Percentiles rank a stretch among this genome's conserved stretches.
Evolutionary conservation across 2,329 filamentous ascomycete genomes (phyloP).

Genomic region (Aspergillus hiratsukae): DNA sequence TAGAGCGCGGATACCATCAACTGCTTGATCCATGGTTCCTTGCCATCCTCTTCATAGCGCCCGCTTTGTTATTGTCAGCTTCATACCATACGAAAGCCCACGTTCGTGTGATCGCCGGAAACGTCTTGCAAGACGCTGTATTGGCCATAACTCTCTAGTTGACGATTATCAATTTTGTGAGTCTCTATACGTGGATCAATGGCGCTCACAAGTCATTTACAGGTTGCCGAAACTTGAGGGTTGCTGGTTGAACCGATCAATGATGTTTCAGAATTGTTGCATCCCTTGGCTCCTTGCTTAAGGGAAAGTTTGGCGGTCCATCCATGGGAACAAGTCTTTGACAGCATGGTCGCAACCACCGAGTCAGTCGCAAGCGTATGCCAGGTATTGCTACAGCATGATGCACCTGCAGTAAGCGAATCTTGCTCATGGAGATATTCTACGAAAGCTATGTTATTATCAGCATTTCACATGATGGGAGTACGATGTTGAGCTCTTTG

Average conservation of each 20-base stretch:
- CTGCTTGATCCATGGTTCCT: constrained; percentile 8
- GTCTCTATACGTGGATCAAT: not conserved
- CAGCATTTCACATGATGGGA: constrained; percentile 1
- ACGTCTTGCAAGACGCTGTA: constrained; percentile 4
- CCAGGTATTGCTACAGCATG: not conserved
- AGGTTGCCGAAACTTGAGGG: not conserved
- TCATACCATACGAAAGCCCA: constrained; percentile 8
- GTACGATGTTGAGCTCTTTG: not conserved
- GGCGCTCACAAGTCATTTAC: not conserved
- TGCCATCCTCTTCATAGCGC: not conserved
- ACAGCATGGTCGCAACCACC: not conserved
- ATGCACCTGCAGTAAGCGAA: not conserved
- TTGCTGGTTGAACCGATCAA: constrained; percentile 1
- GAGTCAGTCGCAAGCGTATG: not conserved
- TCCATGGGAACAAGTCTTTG: not conserved
- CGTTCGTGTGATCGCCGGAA: constrained; percentile 11
- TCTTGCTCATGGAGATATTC: not conserved
- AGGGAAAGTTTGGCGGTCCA: not conserved
- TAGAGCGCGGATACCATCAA: not conserved
- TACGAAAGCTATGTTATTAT: not conserved
- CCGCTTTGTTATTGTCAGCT: constrained; percentile 1
- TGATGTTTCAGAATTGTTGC: constrained; percentile 2
- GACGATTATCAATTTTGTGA: constrained; percentile 2
- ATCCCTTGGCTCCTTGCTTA: not conserved
- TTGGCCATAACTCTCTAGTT: constrained; percentile 2